phyloP scores from a whole-genome alignment of 2,329 filamentous ascomycete species.

The Phyllosticta paracitricarpa region DNA sequence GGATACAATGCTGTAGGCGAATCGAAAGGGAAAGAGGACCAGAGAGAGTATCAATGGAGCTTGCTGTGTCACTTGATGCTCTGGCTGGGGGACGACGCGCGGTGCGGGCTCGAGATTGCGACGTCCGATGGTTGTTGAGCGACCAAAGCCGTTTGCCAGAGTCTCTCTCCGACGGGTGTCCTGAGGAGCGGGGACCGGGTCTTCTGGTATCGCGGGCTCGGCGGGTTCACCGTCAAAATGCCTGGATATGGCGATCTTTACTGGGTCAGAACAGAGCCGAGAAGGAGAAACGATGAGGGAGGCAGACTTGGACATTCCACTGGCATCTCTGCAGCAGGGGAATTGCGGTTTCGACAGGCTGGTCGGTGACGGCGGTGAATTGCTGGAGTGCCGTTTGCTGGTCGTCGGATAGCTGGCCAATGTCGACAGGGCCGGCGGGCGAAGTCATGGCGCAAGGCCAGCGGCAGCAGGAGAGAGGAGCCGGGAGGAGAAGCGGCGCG shows the following conservation, averaged over 20 bases:
- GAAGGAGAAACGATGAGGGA: not conserved
- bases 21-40: constrained; percentile 69
- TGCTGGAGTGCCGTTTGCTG: constrained; percentile 83
- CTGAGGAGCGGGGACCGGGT: constrained; percentile 51
- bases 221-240: constrained; percentile 95
- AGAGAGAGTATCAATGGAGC: constrained; percentile 69
- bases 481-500: not conserved
- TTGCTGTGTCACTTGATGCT: constrained; percentile 53
- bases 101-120: constrained; percentile 60
- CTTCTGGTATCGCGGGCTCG: constrained; percentile 65
- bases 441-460: constrained; percentile 4
- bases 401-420: constrained; percentile 59
- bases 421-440: constrained; percentile 34
- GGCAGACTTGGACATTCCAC: constrained; percentile 81
- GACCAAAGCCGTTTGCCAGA: constrained; percentile 46
- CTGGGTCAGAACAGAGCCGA: constrained; percentile 13
- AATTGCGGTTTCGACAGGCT: constrained; percentile 66
- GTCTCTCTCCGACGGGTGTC: constrained; percentile 61
- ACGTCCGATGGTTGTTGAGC: constrained; percentile 19
- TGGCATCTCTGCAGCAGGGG: constrained; percentile 74
- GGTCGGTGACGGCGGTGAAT: constrained; percentile 78
- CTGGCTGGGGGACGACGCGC: constrained; percentile 68
- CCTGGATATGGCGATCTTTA: constrained; percentile 83
- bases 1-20: constrained; percentile 64
- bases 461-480: not conserved